Percentiles rank a stretch among this genome's conserved stretches.
These are phyloP conservation scores for Tolypocladium amazonense DNA, from an alignment of 2,329 filamentous ascomycete genomes.

Conservation along the genomic window DNA sequence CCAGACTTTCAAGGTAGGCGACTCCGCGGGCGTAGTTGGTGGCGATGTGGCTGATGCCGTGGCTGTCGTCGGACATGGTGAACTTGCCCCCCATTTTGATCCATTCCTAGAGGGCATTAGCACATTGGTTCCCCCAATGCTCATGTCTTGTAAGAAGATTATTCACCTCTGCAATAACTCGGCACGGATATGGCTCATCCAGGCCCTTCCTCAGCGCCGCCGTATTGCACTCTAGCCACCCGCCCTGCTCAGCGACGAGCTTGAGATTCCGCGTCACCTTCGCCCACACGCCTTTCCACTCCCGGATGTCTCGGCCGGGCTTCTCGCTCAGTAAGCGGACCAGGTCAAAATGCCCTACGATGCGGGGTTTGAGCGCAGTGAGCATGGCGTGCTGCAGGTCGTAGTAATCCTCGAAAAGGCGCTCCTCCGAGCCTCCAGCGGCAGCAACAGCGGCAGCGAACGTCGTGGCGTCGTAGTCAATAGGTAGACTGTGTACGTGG, in stretches of 20 bases:
- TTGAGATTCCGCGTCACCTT: slow-evolving; percentile 64
- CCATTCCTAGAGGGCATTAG: slow-evolving; percentile 47
- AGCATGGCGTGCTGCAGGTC: slow-evolving; percentile 83
- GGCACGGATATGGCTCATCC: slow-evolving; percentile 77
- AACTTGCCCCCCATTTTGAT: slow-evolving; percentile 65
- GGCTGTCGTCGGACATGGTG: slow-evolving; percentile 90
- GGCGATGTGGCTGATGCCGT: slow-evolving; percentile 78
- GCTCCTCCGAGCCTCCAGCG: slow-evolving; percentile 48
- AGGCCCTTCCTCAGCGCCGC: slow-evolving; percentile 82
- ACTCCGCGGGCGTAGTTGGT: slow-evolving; percentile 68
- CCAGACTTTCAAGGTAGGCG: slow-evolving; percentile 56
- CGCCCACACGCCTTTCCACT: slow-evolving; percentile 59
- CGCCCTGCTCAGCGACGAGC: slow-evolving; percentile 61
- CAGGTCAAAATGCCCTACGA: slow-evolving; percentile 93
- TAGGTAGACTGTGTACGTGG: slow-evolving; percentile 76
- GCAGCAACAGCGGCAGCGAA: slow-evolving; percentile 43
- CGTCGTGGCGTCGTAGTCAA: slow-evolving; percentile 67
- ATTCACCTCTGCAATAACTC: slow-evolving; percentile 63
- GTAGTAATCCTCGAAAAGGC: slow-evolving; percentile 76
- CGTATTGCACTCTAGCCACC: slow-evolving; percentile 82
- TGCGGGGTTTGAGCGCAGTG: slow-evolving; percentile 53
- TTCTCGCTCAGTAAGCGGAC: slow-evolving; percentile 69
- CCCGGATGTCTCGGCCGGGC: slow-evolving; percentile 48
- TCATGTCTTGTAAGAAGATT: neutral
- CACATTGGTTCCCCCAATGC: neutral